Conservation (phyloP, 1,284 basidiomycete species). For the Apiotrichum akiyoshidainum region DNA sequence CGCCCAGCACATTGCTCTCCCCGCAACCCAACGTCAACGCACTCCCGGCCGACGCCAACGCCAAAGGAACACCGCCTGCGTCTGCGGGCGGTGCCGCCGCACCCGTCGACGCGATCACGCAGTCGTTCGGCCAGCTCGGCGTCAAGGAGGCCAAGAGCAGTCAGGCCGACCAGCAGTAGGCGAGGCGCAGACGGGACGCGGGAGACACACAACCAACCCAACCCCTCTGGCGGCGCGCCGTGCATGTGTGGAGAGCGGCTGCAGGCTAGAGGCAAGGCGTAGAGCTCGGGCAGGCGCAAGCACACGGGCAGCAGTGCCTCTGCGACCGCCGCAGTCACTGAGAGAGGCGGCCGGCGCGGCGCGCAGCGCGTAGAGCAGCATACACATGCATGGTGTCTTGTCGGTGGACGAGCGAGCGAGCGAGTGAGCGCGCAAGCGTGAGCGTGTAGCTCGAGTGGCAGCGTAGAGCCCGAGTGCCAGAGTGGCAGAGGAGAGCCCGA, state of each 20-base stretch:
- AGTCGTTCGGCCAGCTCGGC: constrained; percentile 13
- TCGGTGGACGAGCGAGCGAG: not conserved
- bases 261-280: no score
- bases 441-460: no score
- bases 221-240: no score
- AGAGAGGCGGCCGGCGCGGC: no score
- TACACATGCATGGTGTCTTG: constrained; percentile 9
- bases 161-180: not conserved
- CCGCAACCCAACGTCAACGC: constrained; percentile 20
- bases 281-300: no score
- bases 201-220: no score
- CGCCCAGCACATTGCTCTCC: constrained; percentile 41
- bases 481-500: no score
- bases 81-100: constrained; percentile 4
- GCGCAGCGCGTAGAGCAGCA: not conserved
- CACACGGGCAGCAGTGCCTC: no score
- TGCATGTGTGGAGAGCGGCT: no score
- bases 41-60: not conserved
- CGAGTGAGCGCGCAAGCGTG: no score
- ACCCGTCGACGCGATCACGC: constrained; percentile 5
- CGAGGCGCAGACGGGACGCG: not conserved
- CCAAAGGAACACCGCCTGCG: not conserved
- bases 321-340: no score
- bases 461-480: no score
- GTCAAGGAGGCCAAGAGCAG: not conserved